Evolutionary conservation across 441 rosid genomes (phyloP).

Genomic region (Euphorbia corollata): DNA sequence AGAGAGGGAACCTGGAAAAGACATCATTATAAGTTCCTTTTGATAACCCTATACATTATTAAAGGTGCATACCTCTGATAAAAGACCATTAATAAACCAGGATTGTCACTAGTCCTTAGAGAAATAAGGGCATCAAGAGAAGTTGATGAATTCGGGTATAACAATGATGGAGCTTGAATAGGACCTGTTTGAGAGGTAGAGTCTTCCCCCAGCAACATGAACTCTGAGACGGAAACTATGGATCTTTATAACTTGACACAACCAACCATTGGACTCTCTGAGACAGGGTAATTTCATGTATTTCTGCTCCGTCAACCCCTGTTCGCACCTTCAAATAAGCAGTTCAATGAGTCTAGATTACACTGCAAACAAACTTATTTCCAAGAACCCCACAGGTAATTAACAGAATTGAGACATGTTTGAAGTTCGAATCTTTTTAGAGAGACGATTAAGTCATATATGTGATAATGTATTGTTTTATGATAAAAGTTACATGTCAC

Average conservation of each 20-base stretch:
- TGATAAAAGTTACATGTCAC: background rate
- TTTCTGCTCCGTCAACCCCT: constrained; percentile 84
- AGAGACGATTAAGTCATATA: background rate
- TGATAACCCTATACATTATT: background rate
- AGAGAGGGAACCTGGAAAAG: background rate
- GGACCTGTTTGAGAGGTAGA: constrained; percentile 28
- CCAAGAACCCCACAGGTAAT: background rate
- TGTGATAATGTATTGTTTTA: background rate
- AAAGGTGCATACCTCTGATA: constrained; percentile 58
- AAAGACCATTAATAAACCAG: constrained; percentile 74
- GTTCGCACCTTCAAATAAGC: constrained; percentile 55
- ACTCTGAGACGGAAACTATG: constrained; percentile 85
- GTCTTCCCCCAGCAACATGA: constrained; percentile 64
- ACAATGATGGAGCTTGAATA: constrained; percentile 35
- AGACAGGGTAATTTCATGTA: constrained; percentile 69
- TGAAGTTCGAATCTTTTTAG: background rate
- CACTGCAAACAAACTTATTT: background rate
- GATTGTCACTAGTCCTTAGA: constrained; percentile 63
- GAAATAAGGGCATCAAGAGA: constrained; percentile 62
- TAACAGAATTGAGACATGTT: too few relatives aligned
- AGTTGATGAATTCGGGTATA: constrained; percentile 55
- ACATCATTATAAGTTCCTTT: background rate
- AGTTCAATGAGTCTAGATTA: constrained; percentile 13
- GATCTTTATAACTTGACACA: constrained; percentile 76
- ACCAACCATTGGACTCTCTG: constrained; percentile 78